These are phyloP conservation scores for Calamus simplicifolius DNA, from an alignment of 176 grass and related monocot species.

Conservation along the genomic window DNA sequence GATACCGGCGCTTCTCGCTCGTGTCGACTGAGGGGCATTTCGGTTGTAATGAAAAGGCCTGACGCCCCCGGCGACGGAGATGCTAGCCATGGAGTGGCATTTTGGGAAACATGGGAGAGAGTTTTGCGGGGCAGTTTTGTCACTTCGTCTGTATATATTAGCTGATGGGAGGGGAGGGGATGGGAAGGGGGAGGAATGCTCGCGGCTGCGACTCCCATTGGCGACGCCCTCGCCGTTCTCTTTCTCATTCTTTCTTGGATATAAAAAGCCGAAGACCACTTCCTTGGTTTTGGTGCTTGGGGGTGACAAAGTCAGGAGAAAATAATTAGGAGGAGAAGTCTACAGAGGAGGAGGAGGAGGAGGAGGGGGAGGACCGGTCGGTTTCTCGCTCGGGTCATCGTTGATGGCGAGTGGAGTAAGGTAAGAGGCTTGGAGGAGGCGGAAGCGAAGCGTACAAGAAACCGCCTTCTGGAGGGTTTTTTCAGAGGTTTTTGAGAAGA, in stretches of 20 bases:
- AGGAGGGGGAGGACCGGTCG: too few species aligned
- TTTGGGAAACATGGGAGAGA: not conserved
- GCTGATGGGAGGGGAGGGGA: not conserved
- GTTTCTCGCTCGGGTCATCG: constrained; percentile 13
- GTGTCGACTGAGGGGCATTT: not conserved
- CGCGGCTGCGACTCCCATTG: too few species aligned
- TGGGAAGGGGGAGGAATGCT: too few species aligned
- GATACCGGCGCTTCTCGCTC: not conserved
- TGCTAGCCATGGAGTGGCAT: not conserved
- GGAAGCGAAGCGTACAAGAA: too few species aligned
- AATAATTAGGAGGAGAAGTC: constrained; percentile 5
- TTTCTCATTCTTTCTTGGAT: constrained; percentile 1
- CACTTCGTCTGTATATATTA: constrained; percentile 30
- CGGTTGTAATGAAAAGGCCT: not conserved
- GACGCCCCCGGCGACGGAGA: constrained; percentile 5
- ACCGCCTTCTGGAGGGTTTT: too few species aligned
- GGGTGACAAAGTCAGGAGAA: constrained; percentile 1
- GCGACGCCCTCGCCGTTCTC: not conserved
- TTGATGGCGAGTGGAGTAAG: constrained; percentile 25
- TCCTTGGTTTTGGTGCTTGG: constrained; percentile 25
- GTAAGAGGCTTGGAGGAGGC: not conserved
- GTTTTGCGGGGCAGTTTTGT: constrained; percentile 20
- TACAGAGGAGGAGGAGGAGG: not conserved
- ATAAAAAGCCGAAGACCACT: constrained; percentile 8
- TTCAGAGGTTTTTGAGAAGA: not conserved